Base-by-base conservation (phyloP, 2,329 filamentous ascomycete species). In the Camillea tinctor region DNA sequence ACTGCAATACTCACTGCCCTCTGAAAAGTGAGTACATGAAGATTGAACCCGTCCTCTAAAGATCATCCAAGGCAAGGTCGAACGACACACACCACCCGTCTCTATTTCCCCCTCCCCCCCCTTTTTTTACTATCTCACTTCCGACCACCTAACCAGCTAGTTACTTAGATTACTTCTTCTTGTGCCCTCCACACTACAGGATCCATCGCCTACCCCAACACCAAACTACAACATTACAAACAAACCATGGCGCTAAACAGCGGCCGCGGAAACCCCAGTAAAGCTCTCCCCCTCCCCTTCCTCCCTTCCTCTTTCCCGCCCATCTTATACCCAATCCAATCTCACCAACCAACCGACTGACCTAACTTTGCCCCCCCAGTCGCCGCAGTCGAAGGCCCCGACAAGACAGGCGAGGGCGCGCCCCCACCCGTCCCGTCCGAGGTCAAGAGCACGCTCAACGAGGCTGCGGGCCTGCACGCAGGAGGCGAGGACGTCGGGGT, bases 191-290 rank as follows among this genome's bases (percentile, higher is more conserved):
- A 30, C 26, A 13, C 13, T 13, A 30, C 6, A 6, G 6, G 6
- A 30, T 30, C 26, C 26, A 30, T 30, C 26, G 13, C 13, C 26
- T 13, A 30, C 13, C 26, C 26, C 5, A 17, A 44, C 4, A 44
- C n/a, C 4, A 15, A 44, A 17, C 5, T 5, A 44, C 3, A 4
- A 11, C n/a, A 40, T 17, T 17, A 44, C 2, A 44, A 44, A 15
- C 17, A 44, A n/a, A 81, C 75, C 71, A 87, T 87, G 85, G 84
- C 85, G 69, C 82, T 81, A 64, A 85, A 87, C 74, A 80, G 80
- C 68, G 81, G 77, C 59, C 77, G 77, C 71, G 79, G 79, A 68
- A 81, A 80, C 60, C 75, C 75, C 55, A 77, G 79, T 81, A 71
- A n/a, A 66, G 76, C 65, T 19, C 49, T 50, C 19, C 26, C 24